Evolutionary conservation across 164 flowering plant genomes (phyloP), one percentile per base, ranked within the genome.

Genomic region (Saururus chinensis): DNA sequence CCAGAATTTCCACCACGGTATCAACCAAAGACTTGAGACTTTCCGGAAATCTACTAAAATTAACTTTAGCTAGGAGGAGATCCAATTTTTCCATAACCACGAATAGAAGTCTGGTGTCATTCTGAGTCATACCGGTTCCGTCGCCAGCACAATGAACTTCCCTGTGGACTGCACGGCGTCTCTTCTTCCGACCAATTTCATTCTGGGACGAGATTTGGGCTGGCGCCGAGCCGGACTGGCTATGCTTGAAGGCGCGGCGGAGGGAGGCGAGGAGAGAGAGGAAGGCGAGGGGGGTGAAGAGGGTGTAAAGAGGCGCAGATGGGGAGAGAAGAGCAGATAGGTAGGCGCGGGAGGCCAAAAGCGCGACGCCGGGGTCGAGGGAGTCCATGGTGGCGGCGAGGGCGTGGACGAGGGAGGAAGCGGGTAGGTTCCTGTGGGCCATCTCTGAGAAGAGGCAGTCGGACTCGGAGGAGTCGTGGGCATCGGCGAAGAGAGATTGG

Each of bases 21-120:
- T 87, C 93, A 48, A 88, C 72, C 71, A 91, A 77, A 54, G 82
- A 77, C 72, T 85, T 95, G 71, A 95, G 73, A 72, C 83, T 67
- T 70, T 95, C 99, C 0, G 91, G 84, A 75, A 90, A 95, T 65
- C 97, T 67, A 56, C 74, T 77, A 58, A 95, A 70, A 76, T 88
- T 87, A 63, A 95, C 70, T 69, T 77, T 68, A 56, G 70, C 77
- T 53, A 88, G 51, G 0, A 87, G 84, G 5, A 62, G 60, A 40
- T 73, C 81, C 65, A 95, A 69, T 57, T 53, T 82, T 40, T 85
- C 85, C 4, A 93, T 72, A 60, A 88, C 77, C 21, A 80, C 71
- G 56, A n/a, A n/a, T n/a, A 86, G 65, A 19, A 68, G 65, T 41
- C 70, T 78, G 5, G 68, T 68, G 62, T 85, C 87, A 14, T 53